These are phyloP conservation scores for Fraxinus greggii DNA, from an alignment of 305 asterid species.

Conservation along the genomic window DNA sequence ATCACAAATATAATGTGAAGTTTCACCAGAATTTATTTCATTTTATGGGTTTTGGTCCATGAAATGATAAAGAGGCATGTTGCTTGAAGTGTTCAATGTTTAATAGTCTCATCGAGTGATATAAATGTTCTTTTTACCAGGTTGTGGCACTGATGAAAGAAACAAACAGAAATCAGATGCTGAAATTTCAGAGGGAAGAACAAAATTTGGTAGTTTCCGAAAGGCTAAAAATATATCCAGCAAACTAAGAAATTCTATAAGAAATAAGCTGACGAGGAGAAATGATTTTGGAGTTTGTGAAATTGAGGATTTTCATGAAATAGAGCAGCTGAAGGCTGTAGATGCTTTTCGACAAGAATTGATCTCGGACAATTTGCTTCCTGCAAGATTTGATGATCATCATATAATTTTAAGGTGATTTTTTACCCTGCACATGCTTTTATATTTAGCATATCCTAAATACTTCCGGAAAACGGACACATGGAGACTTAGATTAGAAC, in stretches of 20 bases:
- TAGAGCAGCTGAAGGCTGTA: conserved; percentile 50
- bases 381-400: conserved; percentile 60
- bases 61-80: conserved; percentile 14
- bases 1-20: background rate
- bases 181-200: conserved; percentile 37
- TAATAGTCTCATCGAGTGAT: background rate
- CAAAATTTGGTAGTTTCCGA: conserved; percentile 37
- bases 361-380: conserved; percentile 52
- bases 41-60: background rate
- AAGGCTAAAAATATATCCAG: conserved; percentile 39
- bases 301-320: conserved; percentile 39
- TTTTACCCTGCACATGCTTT: conserved; percentile 1
- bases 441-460: background rate
- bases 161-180: conserved; percentile 38
- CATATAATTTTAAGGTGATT: conserved; percentile 62
- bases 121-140: conserved; percentile 30
- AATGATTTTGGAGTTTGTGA: conserved; percentile 34
- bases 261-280: conserved; percentile 33
- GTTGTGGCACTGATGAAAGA: conserved; percentile 37
- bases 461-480: background rate
- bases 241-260: conserved; percentile 40
- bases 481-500: background rate
- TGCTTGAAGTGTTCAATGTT: conserved; percentile 7
- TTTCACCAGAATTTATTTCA: background rate
- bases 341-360: conserved; percentile 59